Evolutionary conservation across 129 eudicot genomes (phyloP).

Genomic region (Tagetes erecta): DNA sequence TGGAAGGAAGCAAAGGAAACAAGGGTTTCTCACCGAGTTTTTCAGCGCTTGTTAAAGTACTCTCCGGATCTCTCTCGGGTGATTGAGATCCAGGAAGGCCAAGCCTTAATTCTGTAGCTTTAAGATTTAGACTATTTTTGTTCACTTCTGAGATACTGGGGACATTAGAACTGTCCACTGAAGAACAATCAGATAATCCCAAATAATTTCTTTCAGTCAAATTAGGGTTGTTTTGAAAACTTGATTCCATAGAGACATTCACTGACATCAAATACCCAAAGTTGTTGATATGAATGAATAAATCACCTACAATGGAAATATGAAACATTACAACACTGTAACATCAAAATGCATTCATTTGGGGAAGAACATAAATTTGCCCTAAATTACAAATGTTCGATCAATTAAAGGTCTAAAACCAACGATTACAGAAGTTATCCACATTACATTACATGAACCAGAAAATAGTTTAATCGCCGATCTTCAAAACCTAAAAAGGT

Average conservation of each 20-base stretch:
- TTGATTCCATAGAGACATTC: slow-evolving; percentile 38
- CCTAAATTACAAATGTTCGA: neutral
- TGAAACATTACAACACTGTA: neutral
- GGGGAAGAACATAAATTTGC: neutral
- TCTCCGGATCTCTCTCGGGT: slow-evolving; percentile 50
- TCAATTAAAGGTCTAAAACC: neutral
- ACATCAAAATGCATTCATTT: neutral
- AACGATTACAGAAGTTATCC: neutral
- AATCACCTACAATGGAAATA: neutral
- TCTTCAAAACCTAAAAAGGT: slow-evolving; percentile 10
- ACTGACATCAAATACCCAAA: slow-evolving; percentile 53
- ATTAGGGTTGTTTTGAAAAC: slow-evolving; percentile 32
- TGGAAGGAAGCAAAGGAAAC: slow-evolving; percentile 61
- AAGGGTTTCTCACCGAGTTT: slow-evolving; percentile 69
- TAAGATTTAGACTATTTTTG: slow-evolving; percentile 47
- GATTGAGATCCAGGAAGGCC: slow-evolving; percentile 88
- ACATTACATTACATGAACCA: neutral
- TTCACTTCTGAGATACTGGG: slow-evolving; percentile 53
- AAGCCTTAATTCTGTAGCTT: slow-evolving; percentile 75
- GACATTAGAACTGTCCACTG: slow-evolving; percentile 65
- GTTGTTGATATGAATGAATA: slow-evolving; percentile 14
- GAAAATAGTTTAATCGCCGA: slow-evolving; percentile 12
- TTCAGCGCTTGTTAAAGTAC: slow-evolving; percentile 34
- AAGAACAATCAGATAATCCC: slow-evolving; percentile 73
- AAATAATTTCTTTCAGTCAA: slow-evolving; percentile 58